A percentile compares a stretch with the other conserved stretches of the same genome.
Conservation (phyloP, 73 alveolate species). For the Paramecium primaurelia region DNA sequence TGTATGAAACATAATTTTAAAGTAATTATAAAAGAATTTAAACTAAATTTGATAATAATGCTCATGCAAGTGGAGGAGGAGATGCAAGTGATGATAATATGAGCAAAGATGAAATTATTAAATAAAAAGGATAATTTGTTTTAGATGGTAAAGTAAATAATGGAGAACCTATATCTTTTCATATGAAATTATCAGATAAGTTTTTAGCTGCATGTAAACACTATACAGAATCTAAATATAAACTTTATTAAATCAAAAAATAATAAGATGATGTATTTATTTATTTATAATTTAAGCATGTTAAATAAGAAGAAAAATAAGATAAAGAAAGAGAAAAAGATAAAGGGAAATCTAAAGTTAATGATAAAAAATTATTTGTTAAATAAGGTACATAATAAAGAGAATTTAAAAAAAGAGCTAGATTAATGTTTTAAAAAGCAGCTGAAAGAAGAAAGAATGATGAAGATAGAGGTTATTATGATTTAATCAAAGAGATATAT, state of each 20-base stretch:
- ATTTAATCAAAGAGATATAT: not conserved
- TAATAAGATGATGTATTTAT: not conserved
- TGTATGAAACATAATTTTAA: not conserved
- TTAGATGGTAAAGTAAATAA: not conserved
- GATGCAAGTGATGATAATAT: not conserved
- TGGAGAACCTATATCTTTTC: conserved; percentile 8
- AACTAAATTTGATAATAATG: not conserved
- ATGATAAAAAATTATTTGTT: not conserved
- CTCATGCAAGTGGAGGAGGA: not conserved
- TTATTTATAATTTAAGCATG: not conserved
- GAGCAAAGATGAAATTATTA: not conserved
- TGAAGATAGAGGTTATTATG: conserved; percentile 18
- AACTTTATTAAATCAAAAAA: not conserved
- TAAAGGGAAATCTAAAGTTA: not conserved
- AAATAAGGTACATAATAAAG: conserved; percentile 8
- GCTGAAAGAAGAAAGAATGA: not conserved
- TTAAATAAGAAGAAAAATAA: not conserved
- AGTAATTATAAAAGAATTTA: conserved; percentile 13
- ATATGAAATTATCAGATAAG: not conserved
- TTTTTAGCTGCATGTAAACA: not conserved
- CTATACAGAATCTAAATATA: not conserved
- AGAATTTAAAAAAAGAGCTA: conserved; percentile 10
- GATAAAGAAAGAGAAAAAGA: not conserved
- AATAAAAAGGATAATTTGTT: not conserved
- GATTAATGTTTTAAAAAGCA: conserved; percentile 18